phyloP scores from a whole-genome alignment of 495 filamentous ascomycete genomes.

The Staphylotrichum longicolle region DNA sequence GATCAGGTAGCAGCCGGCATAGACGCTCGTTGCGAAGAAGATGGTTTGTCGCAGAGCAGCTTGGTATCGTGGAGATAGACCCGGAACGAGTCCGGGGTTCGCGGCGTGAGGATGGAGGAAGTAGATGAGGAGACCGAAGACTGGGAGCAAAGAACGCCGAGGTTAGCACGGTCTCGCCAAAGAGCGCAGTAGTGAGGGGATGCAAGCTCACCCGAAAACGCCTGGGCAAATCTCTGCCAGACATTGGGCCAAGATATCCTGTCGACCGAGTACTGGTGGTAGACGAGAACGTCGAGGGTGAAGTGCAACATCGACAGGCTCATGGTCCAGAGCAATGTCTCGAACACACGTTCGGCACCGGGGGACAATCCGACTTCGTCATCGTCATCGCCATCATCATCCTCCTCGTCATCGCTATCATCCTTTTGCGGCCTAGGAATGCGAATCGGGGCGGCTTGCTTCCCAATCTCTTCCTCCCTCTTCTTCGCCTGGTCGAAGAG shows the following conservation, averaged over 20 bases:
- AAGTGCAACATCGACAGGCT: slow-evolving; percentile 80
- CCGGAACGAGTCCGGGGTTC: slow-evolving; percentile 41
- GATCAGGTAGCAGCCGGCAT: slow-evolving; percentile 72
- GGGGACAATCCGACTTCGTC: slow-evolving; percentile 37
- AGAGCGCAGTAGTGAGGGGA: not conserved
- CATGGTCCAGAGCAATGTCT: slow-evolving; percentile 64
- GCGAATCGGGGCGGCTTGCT: slow-evolving; percentile 32
- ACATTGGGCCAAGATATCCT: slow-evolving; percentile 58
- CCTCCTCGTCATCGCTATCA: slow-evolving; percentile 24
- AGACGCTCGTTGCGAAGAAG: slow-evolving; percentile 56
- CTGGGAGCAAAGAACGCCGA: slow-evolving; percentile 33
- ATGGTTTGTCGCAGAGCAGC: slow-evolving; percentile 54
- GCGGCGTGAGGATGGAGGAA: slow-evolving; percentile 55
- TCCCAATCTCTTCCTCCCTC: slow-evolving; percentile 25
- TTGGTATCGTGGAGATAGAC: slow-evolving; percentile 46
- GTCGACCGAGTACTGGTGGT: slow-evolving; percentile 79
- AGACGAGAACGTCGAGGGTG: slow-evolving; percentile 84
- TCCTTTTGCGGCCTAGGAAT: slow-evolving; percentile 26
- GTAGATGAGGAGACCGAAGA: slow-evolving; percentile 62
- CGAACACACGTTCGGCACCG: slow-evolving; percentile 51
- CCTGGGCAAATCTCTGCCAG: slow-evolving; percentile 48
- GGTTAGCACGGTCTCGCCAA: not conserved
- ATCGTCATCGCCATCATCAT: slow-evolving; percentile 27
- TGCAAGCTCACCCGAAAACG: slow-evolving; percentile 46
- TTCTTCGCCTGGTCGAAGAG: slow-evolving; percentile 46